Base-by-base conservation (phyloP, 2,329 filamentous ascomycete genomes). In the Sphaerulina vaccinii region DNA sequence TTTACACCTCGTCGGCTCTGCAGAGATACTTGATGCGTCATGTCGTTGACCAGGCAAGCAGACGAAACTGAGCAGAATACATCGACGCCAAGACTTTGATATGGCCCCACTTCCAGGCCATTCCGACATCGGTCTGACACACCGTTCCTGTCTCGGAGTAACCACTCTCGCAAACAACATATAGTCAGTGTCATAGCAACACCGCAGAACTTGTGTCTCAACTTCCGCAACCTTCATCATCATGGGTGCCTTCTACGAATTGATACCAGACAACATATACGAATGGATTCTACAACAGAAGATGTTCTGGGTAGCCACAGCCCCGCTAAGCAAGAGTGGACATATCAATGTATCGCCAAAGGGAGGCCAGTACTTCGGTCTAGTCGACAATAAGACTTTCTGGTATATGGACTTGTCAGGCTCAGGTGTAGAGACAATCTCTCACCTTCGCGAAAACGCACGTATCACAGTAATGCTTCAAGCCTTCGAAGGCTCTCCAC, bases 261-360 rank as follows among this genome's bases (percentile, higher is more conserved):
- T 65, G 13, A 74, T 75, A 10, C 71, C 71, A 0, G 43, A 66
- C 23, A 66, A 64, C 37, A 63, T 73, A 22, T 63, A 64, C 21
- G 56, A 65, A 60, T 76, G 73, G 73, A 73, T 75, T 49, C 61
- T 70, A 1, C 60, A 68, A n/a, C 73, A 76, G 44, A 69, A 74
- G 37, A 67, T 74, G 64, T 66, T 76, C 39, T 73, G 68, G 62
- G 72, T 75, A 23, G 71, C 67, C 37, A 71, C 71, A 0, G 71
- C 73, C 0, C 73, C 73, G 1, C 67, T 76, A 5, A 67, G 70
- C 3, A 58, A 55, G 18, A 29, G 57, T 3, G 73, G 73, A 18
- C 73, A 76, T 59, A 71, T 76, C 57, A 76, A 76, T 55, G 67
- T 75, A 55, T 74, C 71, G 0, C 73, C 73, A 2, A 76, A 76